Percentiles rank a stretch among this genome's conserved stretches.
Evolutionary conservation across 1,284 basidiomycete genomes (phyloP).

Genomic region (Cryptococcus sp.): DNA sequence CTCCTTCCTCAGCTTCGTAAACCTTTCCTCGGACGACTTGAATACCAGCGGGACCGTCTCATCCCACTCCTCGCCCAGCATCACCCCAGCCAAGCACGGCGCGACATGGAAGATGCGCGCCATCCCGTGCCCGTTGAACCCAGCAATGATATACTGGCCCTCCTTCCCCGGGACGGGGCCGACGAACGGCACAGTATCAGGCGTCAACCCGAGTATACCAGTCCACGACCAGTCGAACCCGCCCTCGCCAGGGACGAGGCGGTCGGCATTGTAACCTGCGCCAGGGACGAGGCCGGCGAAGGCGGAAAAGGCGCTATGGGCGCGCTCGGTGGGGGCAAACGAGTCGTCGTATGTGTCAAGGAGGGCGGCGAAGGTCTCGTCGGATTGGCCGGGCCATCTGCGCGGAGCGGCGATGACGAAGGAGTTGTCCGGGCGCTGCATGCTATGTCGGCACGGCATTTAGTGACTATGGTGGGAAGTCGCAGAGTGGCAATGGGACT

Average conservation of each 20-base stretch:
- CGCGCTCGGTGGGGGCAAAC: constrained; percentile 9
- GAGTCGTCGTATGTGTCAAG: constrained; percentile 24
- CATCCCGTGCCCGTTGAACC: constrained; percentile 46
- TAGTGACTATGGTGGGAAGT: not conserved
- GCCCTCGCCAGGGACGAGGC: constrained; percentile 9
- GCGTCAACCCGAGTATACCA: constrained; percentile 41
- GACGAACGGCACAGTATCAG: constrained; percentile 39
- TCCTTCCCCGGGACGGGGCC: constrained; percentile 32
- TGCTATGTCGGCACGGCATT: constrained; percentile 16
- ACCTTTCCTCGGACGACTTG: constrained; percentile 27
- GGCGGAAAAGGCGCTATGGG: constrained; percentile 6
- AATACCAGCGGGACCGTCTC: constrained; percentile 34
- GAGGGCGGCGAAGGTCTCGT: not conserved
- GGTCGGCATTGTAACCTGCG: constrained; percentile 22
- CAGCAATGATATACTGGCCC: constrained; percentile 39
- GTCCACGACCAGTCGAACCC: constrained; percentile 42
- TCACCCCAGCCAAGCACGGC: constrained; percentile 32
- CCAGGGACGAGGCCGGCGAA: constrained; percentile 15
- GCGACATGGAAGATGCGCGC: constrained; percentile 46
- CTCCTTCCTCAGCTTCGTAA: constrained; percentile 21
- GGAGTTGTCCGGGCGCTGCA: constrained; percentile 30
- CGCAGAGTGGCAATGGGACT: not conserved
- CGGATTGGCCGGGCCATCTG: constrained; percentile 16
- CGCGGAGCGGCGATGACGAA: constrained; percentile 36
- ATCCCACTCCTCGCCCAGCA: constrained; percentile 34